A percentile compares a stretch with the other conserved stretches of the same genome.
Evolutionary conservation across 805 yeast species (phyloP).

Genomic region (Diddensiella santjacobensis): DNA sequence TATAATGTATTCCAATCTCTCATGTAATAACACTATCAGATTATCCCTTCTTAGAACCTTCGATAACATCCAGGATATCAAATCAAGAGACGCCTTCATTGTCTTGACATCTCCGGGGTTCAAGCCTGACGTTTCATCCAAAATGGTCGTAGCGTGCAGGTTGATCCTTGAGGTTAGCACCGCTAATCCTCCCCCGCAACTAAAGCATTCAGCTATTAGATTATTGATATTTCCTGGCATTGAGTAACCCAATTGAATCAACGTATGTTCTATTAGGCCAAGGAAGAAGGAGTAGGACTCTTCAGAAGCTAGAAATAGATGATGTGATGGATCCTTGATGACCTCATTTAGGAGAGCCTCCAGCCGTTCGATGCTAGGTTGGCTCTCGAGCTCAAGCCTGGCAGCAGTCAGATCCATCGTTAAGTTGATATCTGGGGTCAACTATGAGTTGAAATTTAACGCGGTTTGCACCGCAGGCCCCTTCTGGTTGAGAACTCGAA

Average conservation of each 20-base stretch:
- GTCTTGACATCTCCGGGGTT: background rate
- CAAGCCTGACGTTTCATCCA: background rate
- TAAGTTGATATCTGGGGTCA: background rate
- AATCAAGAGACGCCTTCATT: background rate
- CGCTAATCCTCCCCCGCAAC: background rate
- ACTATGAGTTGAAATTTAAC: background rate
- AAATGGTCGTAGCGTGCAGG: background rate
- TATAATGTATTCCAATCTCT: background rate
- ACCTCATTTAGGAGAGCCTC: background rate
- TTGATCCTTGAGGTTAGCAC: background rate
- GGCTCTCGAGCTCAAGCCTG: background rate
- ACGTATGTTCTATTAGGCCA: background rate
- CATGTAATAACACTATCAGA: background rate
- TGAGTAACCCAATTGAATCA: background rate
- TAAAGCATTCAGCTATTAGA: background rate
- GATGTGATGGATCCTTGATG: too few relatives aligned
- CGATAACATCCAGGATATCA: background rate
- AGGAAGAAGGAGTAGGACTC: too few relatives aligned
- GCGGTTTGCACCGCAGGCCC: too few relatives aligned
- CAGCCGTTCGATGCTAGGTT: background rate
- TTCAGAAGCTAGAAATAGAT: background rate
- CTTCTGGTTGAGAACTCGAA: too few relatives aligned
- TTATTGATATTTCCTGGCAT: background rate
- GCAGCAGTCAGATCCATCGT: background rate
- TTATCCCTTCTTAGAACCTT: background rate